Evolutionary conservation across 495 filamentous ascomycete species (phyloP).

Genomic region (Annulohypoxylon maeteangense): DNA sequence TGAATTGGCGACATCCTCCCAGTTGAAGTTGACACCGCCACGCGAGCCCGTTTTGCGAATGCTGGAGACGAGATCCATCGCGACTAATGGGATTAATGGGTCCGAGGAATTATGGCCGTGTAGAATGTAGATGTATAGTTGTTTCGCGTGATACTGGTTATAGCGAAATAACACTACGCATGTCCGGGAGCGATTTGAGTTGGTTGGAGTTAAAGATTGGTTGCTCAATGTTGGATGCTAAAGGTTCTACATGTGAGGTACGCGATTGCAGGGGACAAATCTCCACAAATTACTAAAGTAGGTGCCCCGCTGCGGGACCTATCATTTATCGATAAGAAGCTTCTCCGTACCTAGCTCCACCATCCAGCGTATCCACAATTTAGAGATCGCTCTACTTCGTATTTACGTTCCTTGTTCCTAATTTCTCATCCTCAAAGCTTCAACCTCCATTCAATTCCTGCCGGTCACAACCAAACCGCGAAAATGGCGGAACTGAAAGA

Average conservation of each 20-base stretch:
- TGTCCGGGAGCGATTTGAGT: background rate
- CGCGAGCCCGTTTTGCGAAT: slow-evolving; percentile 94
- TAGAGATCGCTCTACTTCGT: background rate
- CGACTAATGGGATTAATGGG: slow-evolving; percentile 1
- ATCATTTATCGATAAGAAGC: background rate
- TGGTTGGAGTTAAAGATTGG: slow-evolving; percentile 4
- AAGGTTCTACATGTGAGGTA: background rate
- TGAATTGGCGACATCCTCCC: slow-evolving; percentile 91
- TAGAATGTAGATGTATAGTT: background rate
- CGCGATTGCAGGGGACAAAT: background rate
- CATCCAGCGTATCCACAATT: too few relatives aligned
- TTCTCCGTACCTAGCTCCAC: too few relatives aligned
- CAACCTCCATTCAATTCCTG: background rate
- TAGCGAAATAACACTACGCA: background rate
- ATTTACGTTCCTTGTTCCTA: background rate
- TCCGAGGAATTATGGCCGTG: background rate
- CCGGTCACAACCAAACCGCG: background rate
- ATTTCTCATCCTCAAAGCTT: slow-evolving; percentile 6
- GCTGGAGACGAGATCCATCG: slow-evolving; percentile 93
- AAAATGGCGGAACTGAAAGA: slow-evolving; percentile 58
- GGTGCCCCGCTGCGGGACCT: background rate
- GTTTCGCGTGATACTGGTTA: background rate
- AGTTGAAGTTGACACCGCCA: slow-evolving; percentile 94
- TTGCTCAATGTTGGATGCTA: background rate
- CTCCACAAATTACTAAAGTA: background rate